Evolutionary conservation across 2,329 filamentous ascomycete genomes (phyloP), one percentile per base, ranked within the genome.

Genomic region (Penicillium sp.): DNA sequence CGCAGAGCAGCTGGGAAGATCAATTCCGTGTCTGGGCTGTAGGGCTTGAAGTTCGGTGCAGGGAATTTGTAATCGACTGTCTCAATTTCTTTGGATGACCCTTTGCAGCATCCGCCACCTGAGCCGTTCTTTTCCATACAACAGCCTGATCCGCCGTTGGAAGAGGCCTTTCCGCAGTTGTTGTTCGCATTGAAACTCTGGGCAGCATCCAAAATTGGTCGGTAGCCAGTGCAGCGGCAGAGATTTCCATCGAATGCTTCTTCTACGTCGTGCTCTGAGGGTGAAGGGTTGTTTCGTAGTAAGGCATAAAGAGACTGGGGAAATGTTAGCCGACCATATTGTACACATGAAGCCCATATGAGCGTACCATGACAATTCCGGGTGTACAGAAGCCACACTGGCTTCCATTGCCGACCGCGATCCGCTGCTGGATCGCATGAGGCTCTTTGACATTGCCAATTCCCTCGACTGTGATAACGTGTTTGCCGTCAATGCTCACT

Each of bases 231-330:
- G 74, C 94, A 99, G 49, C 94, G 85, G 70, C 94, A 99, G 27
- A 97, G 77, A 62, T 99, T 99, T 0, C 94, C 94, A 72, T 99
- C 94, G 67, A 97, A 97, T 0, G 93, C 92, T 76, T 97, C 94
- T 74, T 99, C 94, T 32, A 97, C 83, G 29, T 95, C 90, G 63
- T 91, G 85, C 67, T 93, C 86, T 2, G 86, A 87, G 0, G 93
- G 92, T 18, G 82, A 81, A 4, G 86, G 81, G 62, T 92, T 89
- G 68, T 97, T 97, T 56, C 94, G 84, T 31, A 99, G 80, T 43
- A 97, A 81, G 5, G 94, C 94, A 73, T 99, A 99, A 52, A 97
- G 75, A 71, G 92, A 97, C 90, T 83, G 55, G 11, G 14, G 16
- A 43, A 11, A 14, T 45, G 27, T 55, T 43, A 52, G 49, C 63